Evolutionary conservation across 495 filamentous ascomycete genomes (phyloP), one percentile per base, ranked within the genome.

Genomic region (Trichoderma reesei): DNA sequence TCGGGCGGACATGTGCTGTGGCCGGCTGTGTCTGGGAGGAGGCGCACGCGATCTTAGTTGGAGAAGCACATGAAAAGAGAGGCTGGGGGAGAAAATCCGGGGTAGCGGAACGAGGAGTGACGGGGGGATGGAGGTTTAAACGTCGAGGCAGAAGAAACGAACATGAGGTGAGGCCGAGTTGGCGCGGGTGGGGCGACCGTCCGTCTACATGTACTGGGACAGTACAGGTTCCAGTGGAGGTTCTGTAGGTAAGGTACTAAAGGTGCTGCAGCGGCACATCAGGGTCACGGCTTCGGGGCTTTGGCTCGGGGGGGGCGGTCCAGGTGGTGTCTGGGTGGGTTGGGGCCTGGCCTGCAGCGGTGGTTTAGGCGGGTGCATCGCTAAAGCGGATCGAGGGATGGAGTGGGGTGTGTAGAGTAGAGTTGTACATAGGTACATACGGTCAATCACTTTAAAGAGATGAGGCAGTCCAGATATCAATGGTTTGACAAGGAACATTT

Each of bases 111-210:
- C 8, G 33, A 31, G 9, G 20, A 14, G 5, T 1, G 14, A 31
- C 20, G 48, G 48, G 48, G 48, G 48, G 48, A 31, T 56, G 20
- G 48, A 56, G 48, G 48, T 56, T 56, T 56, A 56, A 56, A 56
- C 8, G 48, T 31, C 20, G 48, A 34, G 33, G 48, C 20, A 56
- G 48, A 10, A 26, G 26, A 26, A 26, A 26, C 26, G 26, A 26
- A 14, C 20, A 48, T 48, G 44, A 48, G 44, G 44, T 56, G 48
- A 56, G 48, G 48, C 48, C 48, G 20, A 56, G 8, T 56, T 56
- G 42, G 42, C 26, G 20, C 46, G 16, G 10, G 31, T 56, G 48
- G 48, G 20, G 48, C 31, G 18, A 7, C 7, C 20, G 48, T 56
- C n/a, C 33, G 41, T 46, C 42, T n/a, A n/a, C n/a, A n/a, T n/a